Percentiles rank a stretch among this genome's conserved stretches.
Evolutionary conservation across 2,329 filamentous ascomycete genomes (phyloP).

Genomic region (Trichoderma oligosporum): DNA sequence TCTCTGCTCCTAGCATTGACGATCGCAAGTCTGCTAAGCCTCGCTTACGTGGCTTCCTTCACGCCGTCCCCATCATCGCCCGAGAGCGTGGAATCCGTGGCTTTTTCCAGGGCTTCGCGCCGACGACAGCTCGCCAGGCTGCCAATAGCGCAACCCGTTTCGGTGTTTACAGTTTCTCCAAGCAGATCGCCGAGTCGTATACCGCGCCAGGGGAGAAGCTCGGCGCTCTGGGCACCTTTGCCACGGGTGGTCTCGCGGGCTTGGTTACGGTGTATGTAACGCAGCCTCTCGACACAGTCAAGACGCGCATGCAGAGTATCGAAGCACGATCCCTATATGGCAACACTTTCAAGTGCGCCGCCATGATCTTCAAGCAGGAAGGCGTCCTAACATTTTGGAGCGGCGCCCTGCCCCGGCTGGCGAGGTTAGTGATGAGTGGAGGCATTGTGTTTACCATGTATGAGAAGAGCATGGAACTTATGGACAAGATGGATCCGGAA

Average conservation of each 20-base stretch:
- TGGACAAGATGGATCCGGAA: conserved; percentile 77
- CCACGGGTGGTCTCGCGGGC: conserved; percentile 82
- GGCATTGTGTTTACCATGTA: conserved; percentile 99
- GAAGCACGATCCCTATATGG: conserved; percentile 78
- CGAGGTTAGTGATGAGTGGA: conserved; percentile 80
- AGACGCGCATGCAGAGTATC: conserved; percentile 97
- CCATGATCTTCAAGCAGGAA: conserved; percentile 81
- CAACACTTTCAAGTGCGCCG: conserved; percentile 81
- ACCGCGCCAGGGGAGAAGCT: conserved; percentile 93
- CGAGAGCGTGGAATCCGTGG: conserved; percentile 83
- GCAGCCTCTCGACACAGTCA: conserved; percentile 82
- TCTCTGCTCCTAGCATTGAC: conserved; percentile 64
- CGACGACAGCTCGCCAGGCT: conserved; percentile 89
- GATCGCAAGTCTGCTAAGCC: conserved; percentile 85
- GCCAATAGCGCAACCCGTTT: conserved; percentile 93
- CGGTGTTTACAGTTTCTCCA: conserved; percentile 82
- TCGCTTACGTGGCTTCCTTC: conserved; percentile 85
- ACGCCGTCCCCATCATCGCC: conserved; percentile 82
- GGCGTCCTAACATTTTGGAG: conserved; percentile 91
- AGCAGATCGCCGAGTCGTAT: conserved; percentile 88
- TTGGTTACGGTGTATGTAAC: conserved; percentile 82
- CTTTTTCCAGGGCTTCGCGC: conserved; percentile 96
- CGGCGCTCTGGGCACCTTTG: conserved; percentile 81
- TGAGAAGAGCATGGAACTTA: conserved; percentile 90
- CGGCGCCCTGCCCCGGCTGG: conserved; percentile 81